A percentile compares a stretch with the other conserved stretches of the same genome.
Conservation (phyloP, 2,329 filamentous ascomycete species). For the Capronia coronata region DNA sequence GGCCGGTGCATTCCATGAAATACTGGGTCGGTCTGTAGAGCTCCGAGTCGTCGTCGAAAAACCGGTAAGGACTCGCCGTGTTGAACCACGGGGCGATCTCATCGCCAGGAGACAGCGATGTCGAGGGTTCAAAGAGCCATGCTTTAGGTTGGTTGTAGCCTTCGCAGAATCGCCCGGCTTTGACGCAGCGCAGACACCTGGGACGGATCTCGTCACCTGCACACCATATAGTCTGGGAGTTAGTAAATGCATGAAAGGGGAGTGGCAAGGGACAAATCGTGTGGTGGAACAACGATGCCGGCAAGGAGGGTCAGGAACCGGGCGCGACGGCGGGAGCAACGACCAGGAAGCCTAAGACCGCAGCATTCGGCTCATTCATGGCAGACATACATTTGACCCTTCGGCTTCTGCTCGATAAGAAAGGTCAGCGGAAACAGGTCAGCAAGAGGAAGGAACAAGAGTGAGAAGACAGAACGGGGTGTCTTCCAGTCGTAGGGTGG, state of each 20-base stretch:
- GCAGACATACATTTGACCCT: slow-evolving; percentile 22
- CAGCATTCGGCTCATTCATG: too few relatives aligned
- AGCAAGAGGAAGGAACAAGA: neutral
- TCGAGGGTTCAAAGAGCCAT: slow-evolving; percentile 10
- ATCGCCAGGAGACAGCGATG: neutral
- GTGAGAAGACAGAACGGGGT: too few relatives aligned
- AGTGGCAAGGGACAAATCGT: too few relatives aligned
- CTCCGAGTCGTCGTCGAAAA: slow-evolving; percentile 15
- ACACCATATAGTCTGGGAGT: neutral
- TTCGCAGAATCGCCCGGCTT: slow-evolving; percentile 31
- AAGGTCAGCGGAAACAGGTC: neutral
- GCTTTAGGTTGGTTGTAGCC: slow-evolving; percentile 27
- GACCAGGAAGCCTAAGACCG: too few relatives aligned
- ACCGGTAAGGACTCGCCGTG: slow-evolving; percentile 13
- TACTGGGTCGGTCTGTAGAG: slow-evolving; percentile 15
- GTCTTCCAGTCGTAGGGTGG: too few relatives aligned
- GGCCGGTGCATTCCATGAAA: slow-evolving; percentile 18
- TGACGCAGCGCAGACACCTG: slow-evolving; percentile 28
- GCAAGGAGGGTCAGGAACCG: too few relatives aligned
- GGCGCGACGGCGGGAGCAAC: too few relatives aligned
- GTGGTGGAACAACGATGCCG: too few relatives aligned
- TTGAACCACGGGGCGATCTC: slow-evolving; percentile 1
- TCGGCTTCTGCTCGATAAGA: slow-evolving; percentile 7
- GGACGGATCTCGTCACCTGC: slow-evolving; percentile 30
- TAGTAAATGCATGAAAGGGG: neutral